Percentiles rank a stretch among this genome's conserved stretches.
These are phyloP conservation scores for Lentinus tigrinus DNA, from an alignment of 768 basidiomycete species.

Conservation along the genomic window DNA sequence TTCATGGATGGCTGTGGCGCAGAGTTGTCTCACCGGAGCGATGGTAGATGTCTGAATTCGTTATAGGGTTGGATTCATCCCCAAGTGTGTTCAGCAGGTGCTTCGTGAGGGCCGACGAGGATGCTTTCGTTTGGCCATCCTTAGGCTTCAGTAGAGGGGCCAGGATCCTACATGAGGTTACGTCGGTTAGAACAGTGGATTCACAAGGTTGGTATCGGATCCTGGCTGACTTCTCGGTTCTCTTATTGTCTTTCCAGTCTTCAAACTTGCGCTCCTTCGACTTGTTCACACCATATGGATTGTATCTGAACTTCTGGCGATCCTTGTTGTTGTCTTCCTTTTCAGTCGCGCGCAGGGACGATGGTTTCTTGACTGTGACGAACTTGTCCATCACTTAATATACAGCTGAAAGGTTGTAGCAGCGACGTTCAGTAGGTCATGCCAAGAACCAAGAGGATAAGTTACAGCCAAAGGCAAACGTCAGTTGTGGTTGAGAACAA, in stretches of 20 bases:
- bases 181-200: not conserved
- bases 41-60: slow-evolving; percentile 62
- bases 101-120: slow-evolving; percentile 49
- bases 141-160: slow-evolving; percentile 30
- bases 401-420: not conserved
- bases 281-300: slow-evolving; percentile 27
- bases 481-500: not conserved
- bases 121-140: slow-evolving; percentile 33
- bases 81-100: slow-evolving; percentile 60
- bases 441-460: not conserved
- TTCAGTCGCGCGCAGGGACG: slow-evolving; percentile 8
- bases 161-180: slow-evolving; percentile 23
- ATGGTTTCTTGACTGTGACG: slow-evolving; percentile 28
- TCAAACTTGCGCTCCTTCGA: slow-evolving; percentile 26
- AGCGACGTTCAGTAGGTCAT: not conserved
- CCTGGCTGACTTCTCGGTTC: slow-evolving; percentile 19
- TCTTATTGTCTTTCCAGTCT: slow-evolving; percentile 28
- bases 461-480: not conserved
- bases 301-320: slow-evolving; percentile 26
- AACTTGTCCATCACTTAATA: slow-evolving; percentile 32
- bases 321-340: slow-evolving; percentile 17
- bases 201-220: too few relatives aligned
- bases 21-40: slow-evolving; percentile 50
- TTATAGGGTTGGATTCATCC: slow-evolving; percentile 74
- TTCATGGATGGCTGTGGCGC: not conserved